Conservation (phyloP, 75 land plant genomes). For the Cryptomeria japonica region DNA sequence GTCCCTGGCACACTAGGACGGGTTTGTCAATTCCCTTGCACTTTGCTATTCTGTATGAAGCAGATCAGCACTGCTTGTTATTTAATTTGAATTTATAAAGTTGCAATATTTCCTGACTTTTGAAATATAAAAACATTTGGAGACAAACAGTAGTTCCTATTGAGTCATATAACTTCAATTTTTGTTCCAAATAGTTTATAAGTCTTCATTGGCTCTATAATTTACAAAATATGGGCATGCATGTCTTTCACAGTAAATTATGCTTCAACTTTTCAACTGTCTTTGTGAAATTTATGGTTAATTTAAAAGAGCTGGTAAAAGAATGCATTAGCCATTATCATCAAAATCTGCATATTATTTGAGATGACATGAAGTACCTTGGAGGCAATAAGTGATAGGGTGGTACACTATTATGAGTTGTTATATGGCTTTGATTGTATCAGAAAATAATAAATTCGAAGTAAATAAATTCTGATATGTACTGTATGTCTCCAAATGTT, state of each 20-base stretch:
- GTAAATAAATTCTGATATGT: no score
- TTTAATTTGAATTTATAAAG: neutral
- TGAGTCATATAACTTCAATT: neutral
- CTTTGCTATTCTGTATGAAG: no score
- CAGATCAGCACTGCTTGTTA: no score
- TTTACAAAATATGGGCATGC: neutral
- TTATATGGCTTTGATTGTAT: neutral
- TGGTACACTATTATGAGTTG: neutral
- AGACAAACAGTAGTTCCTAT: neutral
- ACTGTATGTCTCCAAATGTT: no score
- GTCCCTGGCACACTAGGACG: no score
- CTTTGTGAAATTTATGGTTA: neutral
- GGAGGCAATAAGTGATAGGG: neutral
- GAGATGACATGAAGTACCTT: neutral
- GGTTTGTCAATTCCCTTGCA: no score
- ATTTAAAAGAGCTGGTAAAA: neutral
- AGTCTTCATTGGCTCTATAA: neutral
- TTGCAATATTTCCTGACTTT: neutral
- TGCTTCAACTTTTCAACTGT: neutral
- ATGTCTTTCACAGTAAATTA: neutral
- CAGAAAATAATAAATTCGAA: neutral
- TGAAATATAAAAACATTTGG: neutral
- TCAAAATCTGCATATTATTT: neutral
- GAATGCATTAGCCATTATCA: neutral
- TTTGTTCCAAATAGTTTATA: neutral